Evolutionary conservation across 75 land plant genomes (phyloP), one percentile per base, ranked within the genome.

Genomic region (Selaginella moellendorffii): DNA sequence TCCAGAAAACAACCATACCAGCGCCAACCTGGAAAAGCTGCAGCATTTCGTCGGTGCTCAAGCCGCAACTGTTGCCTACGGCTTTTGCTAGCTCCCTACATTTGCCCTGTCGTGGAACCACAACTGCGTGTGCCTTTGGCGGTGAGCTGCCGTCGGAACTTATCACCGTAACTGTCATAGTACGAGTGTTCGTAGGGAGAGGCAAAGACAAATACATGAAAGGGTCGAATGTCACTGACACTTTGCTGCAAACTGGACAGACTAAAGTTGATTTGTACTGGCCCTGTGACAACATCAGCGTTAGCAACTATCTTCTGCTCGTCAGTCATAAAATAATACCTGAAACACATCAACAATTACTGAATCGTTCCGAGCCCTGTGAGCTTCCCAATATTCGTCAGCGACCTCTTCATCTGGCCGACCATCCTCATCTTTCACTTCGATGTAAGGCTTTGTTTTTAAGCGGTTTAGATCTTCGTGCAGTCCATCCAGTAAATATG

Each of bases 231-330:
- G 19, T 56, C 8, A 56, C 59, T 25, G 59, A 56, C 2, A 56
- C 59, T 19, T 56, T 56, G 59, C 59, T 21, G 24, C 59, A 56
- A 5, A 21, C 24, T 56, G 59, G 59, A 24, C 59, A 56, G n/a
- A 56, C 59, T 56, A 56, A n/a, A 2, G 59, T 56, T 56, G 59
- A 56, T 56, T 56, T 56, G 59, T 56, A 56, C n/a, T 56, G 59
- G n/a, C 59, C 59, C 59, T 56, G 59, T 21, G 59, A 21, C 24
- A 56, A 19, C 17, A 24, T 2, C 5, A 56, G 2, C 2, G 21
- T 25, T 56, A 56, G 5, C n/a, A n/a, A n/a, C n/a, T n/a, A n/a
- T n/a, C n/a, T n/a, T n/a, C n/a, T n/a, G n/a, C n/a, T n/a, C n/a
- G n/a, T n/a, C n/a, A n/a, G n/a, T n/a, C n/a, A n/a, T n/a, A n/a